phyloP scores from a whole-genome alignment of 2,329 filamentous ascomycete species.

The Leptographium galeiforme region DNA sequence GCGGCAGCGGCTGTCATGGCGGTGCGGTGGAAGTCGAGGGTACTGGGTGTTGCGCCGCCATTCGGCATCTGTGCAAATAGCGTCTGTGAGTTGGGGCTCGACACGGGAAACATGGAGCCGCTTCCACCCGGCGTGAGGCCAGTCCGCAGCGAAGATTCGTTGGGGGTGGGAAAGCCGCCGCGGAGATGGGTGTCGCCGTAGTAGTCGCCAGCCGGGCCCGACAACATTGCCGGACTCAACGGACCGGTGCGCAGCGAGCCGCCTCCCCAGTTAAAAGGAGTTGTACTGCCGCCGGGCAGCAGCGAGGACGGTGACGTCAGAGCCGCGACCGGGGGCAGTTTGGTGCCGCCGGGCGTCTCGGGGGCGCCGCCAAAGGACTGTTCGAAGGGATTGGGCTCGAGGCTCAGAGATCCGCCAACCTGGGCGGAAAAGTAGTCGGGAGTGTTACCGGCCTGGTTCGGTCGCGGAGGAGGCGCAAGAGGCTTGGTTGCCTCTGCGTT shows the following conservation, averaged over 20 bases:
- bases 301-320: slow-evolving; percentile 83
- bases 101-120: slow-evolving; percentile 92
- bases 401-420: slow-evolving; percentile 43
- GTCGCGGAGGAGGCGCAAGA: slow-evolving; percentile 58
- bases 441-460: slow-evolving; percentile 40
- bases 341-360: slow-evolving; percentile 71
- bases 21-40: slow-evolving; percentile 87
- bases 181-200: slow-evolving; percentile 70
- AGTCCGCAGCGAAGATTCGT: slow-evolving; percentile 86
- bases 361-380: slow-evolving; percentile 66
- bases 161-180: slow-evolving; percentile 82
- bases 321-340: slow-evolving; percentile 79
- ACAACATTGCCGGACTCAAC: slow-evolving; percentile 92
- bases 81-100: slow-evolving; percentile 75
- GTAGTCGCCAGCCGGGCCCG: slow-evolving; percentile 75
- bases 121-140: slow-evolving; percentile 89
- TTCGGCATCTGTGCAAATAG: slow-evolving; percentile 67
- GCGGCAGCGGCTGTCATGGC: slow-evolving; percentile 68
- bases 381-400: slow-evolving; percentile 94
- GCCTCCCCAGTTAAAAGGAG: slow-evolving; percentile 64
- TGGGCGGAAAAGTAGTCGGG: slow-evolving; percentile 57
- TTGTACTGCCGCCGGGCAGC: slow-evolving; percentile 58
- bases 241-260: slow-evolving; percentile 84
- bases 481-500: slow-evolving; percentile 44
- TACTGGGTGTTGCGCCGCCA: slow-evolving; percentile 76